Base-by-base conservation (phyloP, 2,329 filamentous ascomycete genomes). In the Talaromyces sp. region DNA sequence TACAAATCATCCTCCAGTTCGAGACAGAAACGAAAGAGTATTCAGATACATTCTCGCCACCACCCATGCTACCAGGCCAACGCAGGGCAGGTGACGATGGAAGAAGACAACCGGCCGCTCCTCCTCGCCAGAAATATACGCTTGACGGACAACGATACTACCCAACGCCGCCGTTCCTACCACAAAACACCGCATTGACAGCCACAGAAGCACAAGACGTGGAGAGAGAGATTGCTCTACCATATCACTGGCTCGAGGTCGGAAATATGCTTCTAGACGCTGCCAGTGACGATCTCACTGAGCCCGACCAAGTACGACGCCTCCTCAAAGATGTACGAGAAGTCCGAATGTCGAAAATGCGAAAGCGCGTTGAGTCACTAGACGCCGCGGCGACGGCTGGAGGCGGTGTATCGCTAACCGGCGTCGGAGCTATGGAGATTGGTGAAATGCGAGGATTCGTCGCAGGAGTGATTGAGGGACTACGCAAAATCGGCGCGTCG, bases 181-280 rank as follows among this genome's bases (percentile, higher is more conserved):
- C 88, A 1, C 89, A 89, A 17, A 92, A 90, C 69, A 93, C 90
- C 0, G 87, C 89, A 1, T 51, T 67, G 47, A 31, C 86, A 90
- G 87, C 89, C 8, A 80, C 88, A 0, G 87, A 88, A 47, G 87
- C 68, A 17, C 70, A 89, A 51, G 62, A 62, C 27, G 27, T 47
- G 19, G 49, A 70, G 1, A 68, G 69, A 6, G 75, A 77, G 58
- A 68, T 72, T 5, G 68, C 75, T 15, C 82, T 99, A 36, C 95
- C 95, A 0, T 98, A 96, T 75, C 94, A 98, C 80, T 99, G 94
- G 93, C 85, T 96, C 49, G 95, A 98, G 79, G 81, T 98, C 8
- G 89, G 91, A 19, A 93, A 97, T 78, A 88, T 96, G 75, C 82
- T 99, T 54, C 85, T 99, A 1, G 90, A 93, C 56, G 90, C 92